Base-by-base conservation (phyloP, 805 yeast species). In the Metschnikowia bowlesiae region DNA sequence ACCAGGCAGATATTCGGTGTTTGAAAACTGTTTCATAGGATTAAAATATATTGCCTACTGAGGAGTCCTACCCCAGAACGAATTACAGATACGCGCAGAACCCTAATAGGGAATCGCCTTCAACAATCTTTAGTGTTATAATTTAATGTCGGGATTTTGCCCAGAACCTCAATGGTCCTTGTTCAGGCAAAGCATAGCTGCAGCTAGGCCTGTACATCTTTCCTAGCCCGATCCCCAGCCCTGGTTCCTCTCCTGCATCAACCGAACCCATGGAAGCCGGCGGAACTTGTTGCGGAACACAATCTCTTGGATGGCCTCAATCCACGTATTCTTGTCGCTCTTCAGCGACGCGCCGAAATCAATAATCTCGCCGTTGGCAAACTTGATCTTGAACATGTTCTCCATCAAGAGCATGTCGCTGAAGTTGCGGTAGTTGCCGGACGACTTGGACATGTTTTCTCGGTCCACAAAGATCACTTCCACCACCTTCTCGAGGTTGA, bases 311-410 rank as follows among this genome's bases (percentile, higher is more conserved):
- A 91, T 66, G 1, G 75, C 65, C 3, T 66, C 58, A 47, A 85
- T 78, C 98, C 97, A 92, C 48, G 71, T 69, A 32, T 67, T 62
- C 67, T 83, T 85, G 44, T 82, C 85, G 14, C 65, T 72, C 42
- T 71, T 75, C 40, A 83, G 80, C 48, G 89, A 94, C 14, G 96
- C 92, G n/a, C 87, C 88, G 65, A 92, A 88, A 55, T 83, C 87
- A 46, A 91, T 86, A 3, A 80, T 72, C 66, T 91, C 97, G 5
- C 89, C 91, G 62, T 91, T 87, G 39, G 81, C 77, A 66, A 91
- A 91, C 53, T 74, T 70, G 44, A 91, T 67, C 61, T 84, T 84
- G 75, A 91, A 89, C 10, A 90, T 83, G 53, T 87, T 85, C 53
- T 83, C 85, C 62, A 85, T 71, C 45, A 84, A 66, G 36, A 84